phyloP scores from a whole-genome alignment of 1,284 basidiomycete genomes.

The Sanghuangporus baumii region DNA sequence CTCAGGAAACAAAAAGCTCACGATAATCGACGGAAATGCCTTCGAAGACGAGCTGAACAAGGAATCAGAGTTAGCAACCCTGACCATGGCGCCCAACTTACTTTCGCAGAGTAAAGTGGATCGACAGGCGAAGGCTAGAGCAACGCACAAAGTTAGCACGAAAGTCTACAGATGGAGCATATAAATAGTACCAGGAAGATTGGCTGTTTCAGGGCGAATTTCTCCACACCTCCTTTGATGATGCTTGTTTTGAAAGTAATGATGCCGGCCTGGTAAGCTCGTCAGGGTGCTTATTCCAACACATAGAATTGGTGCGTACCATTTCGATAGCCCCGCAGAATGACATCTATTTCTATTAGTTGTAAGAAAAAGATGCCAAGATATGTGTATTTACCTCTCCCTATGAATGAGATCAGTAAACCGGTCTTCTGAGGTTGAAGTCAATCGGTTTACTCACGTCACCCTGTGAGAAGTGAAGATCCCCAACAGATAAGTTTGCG shows the following conservation, averaged over 20 bases:
- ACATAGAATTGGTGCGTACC: constrained; percentile 30
- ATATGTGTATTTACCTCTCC: constrained; percentile 41
- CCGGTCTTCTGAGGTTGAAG: not conserved
- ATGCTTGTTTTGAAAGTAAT: constrained; percentile 70
- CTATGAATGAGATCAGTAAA: constrained; percentile 27
- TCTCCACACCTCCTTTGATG: constrained; percentile 71
- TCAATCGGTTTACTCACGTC: constrained; percentile 42
- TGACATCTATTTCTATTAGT: constrained; percentile 38
- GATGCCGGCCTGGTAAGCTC: constrained; percentile 54
- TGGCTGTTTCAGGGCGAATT: constrained; percentile 69
- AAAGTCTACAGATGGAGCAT: not conserved
- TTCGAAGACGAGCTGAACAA: constrained; percentile 56
- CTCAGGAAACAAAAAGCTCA: constrained; percentile 27
- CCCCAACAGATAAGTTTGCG: constrained; percentile 74
- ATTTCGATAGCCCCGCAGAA: constrained; percentile 82
- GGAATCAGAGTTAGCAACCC: not conserved
- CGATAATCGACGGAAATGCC: constrained; percentile 70
- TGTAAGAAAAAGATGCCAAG: not conserved
- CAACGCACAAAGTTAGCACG: not conserved
- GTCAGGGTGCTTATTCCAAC: not conserved
- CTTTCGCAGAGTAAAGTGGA: constrained; percentile 66
- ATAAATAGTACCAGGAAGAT: constrained; percentile 54
- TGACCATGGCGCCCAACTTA: constrained; percentile 20
- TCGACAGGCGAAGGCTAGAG: constrained; percentile 66
- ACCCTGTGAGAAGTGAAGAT: constrained; percentile 78